Percentiles rank a stretch among this genome's conserved stretches.
phyloP scores from a whole-genome alignment of 495 filamentous ascomycete genomes.

The Margaritispora aquatica region DNA sequence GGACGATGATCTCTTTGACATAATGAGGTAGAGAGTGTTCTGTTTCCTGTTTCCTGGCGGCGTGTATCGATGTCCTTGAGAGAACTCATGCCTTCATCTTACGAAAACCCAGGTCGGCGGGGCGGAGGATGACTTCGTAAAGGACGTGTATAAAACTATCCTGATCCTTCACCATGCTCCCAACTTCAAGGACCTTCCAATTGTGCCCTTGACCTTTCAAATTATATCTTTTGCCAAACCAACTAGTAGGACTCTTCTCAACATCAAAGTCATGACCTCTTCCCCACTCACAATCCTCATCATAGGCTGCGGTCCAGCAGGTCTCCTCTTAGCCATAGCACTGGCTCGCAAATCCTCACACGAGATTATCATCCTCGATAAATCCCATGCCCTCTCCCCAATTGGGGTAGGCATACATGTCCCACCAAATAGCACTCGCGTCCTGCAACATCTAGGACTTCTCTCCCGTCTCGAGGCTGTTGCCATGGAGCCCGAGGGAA shows the following conservation, averaged over 20 bases:
- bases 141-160: no score
- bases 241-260: background rate
- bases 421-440: constrained; percentile 2
- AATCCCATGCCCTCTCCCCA: background rate
- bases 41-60: no score
- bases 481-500: background rate
- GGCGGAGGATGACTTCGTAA: no score
- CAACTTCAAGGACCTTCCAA: no score
- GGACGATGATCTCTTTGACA: no score
- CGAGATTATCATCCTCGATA: background rate
- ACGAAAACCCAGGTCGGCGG: no score
- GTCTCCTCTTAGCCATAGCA: background rate
- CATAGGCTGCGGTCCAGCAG: background rate
- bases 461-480: background rate
- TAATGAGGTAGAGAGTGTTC: no score
- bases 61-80: no score
- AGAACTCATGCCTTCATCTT: no score
- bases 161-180: no score
- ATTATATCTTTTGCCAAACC: background rate
- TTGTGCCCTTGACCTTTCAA: no score
- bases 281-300: background rate
- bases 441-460: background rate
- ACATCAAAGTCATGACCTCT: background rate
- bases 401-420: constrained; percentile 3
- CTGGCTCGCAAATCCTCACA: background rate